Base-by-base conservation (phyloP, 495 filamentous ascomycete genomes). In the Thermothielavioides terrestris region DNA sequence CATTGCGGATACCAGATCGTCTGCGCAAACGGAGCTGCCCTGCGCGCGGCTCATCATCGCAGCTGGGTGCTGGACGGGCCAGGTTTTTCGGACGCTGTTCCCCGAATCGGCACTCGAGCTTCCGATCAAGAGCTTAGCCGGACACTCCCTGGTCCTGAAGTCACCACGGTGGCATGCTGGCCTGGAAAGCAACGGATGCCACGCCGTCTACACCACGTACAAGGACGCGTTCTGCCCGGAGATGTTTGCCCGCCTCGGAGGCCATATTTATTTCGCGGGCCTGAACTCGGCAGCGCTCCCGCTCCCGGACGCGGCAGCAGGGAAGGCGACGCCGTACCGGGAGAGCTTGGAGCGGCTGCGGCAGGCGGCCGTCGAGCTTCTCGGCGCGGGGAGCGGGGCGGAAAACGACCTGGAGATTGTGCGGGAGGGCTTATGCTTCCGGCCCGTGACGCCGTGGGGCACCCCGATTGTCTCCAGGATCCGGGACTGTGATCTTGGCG, bases 211-310 rank as follows among this genome's bases (percentile, higher is more conserved):
- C 65, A 82, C 82, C 0, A 78, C 78, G 3, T 45, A 59, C 42
- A 70, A 70, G 53, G 67, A 65, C 22, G 78, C 73, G 0, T 88
- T 82, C 65, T 79, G 77, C 9, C 86, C 87, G 0, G 87, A 92
- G 66, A 68, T 88, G 7, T 89, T 88, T 63, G 79, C 79, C 3
- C 73, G 86, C 6, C 50, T 76, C 3, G 76, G 78, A 2, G 78
- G 76, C 0, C 76, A 88, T 42, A 79, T 90, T 12, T 89, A 88
- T 58, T 66, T 92, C 51, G 85, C 83, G 0, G 87, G 87, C 0
- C 58, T 89, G 17, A 92, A 92, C 60, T 76, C 67, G 9, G 58
- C 71, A 0, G 59, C 57, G 0, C 68, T 86, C 9, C 71, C 75
- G 0, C 66, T 91, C 10, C 85, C 85, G 1, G 60, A 65, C 40